Evolutionary conservation across 306 rosid species (phyloP).

Genomic region (Prunus mongolica): DNA sequence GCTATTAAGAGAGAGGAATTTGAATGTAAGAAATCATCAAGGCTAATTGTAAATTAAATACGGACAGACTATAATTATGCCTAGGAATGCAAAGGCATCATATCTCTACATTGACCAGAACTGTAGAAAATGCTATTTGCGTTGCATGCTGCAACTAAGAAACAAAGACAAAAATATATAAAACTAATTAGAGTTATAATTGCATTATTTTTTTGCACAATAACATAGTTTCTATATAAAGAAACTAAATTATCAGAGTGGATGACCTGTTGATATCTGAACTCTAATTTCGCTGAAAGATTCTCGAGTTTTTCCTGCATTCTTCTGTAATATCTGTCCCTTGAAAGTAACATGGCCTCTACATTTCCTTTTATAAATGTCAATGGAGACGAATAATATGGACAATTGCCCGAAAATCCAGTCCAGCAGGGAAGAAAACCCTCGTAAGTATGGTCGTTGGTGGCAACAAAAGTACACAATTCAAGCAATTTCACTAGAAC

Average conservation of each 20-base stretch:
- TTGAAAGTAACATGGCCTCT: constrained; percentile 52
- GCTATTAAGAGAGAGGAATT: not conserved
- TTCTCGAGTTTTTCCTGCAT: constrained; percentile 63
- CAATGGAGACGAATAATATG: constrained; percentile 52
- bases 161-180: not conserved
- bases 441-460: constrained; percentile 46
- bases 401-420: constrained; percentile 54
- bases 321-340: constrained; percentile 64
- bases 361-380: constrained; percentile 57
- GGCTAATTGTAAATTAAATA: not conserved
- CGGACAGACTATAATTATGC: not conserved
- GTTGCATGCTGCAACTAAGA: constrained; percentile 1
- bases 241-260: constrained; percentile 15
- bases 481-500: constrained; percentile 83
- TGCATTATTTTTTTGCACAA: not conserved
- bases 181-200: not conserved
- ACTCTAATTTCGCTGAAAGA: constrained; percentile 49
- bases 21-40: not conserved
- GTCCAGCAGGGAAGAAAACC: constrained; percentile 88
- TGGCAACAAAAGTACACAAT: constrained; percentile 57
- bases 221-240: not conserved
- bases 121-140: not conserved
- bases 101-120: not conserved
- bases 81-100: not conserved
- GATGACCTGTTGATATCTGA: constrained; percentile 71